Conservation (phyloP, 345 rosid species). For the Melastoma malabathricum region DNA sequence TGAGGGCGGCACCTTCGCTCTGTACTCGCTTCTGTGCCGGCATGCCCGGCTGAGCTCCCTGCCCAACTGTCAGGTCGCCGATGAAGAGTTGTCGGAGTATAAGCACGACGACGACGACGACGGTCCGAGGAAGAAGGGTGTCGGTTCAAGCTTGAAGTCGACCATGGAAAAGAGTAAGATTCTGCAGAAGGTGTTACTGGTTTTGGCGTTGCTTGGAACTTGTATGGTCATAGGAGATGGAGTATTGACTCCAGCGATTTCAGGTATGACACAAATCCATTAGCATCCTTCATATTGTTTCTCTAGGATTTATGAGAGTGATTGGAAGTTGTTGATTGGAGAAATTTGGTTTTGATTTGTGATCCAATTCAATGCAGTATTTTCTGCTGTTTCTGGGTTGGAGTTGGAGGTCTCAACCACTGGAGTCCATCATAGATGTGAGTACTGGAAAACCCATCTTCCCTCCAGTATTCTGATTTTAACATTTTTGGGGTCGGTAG, state of each 20-base stretch:
- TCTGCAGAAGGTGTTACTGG: conserved; percentile 21
- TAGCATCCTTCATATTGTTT: no score
- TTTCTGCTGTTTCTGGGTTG: conserved; percentile 30
- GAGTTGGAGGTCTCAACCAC: conserved; percentile 18
- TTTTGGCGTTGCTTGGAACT: conserved; percentile 32
- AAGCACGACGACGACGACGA: conserved; percentile 23
- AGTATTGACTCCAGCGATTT: conserved; percentile 36
- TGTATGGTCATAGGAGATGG: conserved; percentile 46
- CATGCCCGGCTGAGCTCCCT: conserved; percentile 25
- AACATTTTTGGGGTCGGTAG: no score
- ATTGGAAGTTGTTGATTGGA: no score
- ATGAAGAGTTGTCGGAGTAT: conserved; percentile 30
- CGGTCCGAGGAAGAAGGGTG: conserved; percentile 2
- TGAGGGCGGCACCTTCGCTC: conserved; percentile 37
- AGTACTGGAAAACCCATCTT: conserved; percentile 2
- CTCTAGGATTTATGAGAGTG: no score
- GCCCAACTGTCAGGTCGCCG: conserved; percentile 31
- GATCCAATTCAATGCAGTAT: conserved; percentile 11
- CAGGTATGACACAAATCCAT: conserved; percentile 13
- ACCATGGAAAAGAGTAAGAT: conserved; percentile 20
- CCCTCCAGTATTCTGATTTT: no score
- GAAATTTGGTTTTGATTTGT: background rate
- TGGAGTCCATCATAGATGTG: conserved; percentile 14
- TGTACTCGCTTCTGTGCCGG: conserved; percentile 34
- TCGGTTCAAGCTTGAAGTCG: conserved; percentile 19